Conservation (phyloP, 139 green algal genomes). For the Monoraphidium neglectum region DNA sequence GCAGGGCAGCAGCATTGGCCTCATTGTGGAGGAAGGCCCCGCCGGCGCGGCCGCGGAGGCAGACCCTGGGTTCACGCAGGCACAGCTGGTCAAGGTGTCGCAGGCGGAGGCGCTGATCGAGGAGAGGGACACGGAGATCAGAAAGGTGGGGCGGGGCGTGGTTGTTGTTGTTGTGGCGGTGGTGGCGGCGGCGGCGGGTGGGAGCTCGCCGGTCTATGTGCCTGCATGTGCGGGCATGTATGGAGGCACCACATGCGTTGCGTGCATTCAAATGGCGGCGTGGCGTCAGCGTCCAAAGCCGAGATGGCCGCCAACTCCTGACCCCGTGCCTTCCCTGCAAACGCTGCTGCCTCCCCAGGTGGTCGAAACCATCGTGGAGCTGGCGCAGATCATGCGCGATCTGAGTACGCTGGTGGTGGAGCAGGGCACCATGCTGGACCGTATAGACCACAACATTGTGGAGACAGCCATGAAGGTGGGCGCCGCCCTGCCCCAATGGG, state of each 20-base stretch:
- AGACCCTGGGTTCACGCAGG: conserved; percentile 84
- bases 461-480: conserved; percentile 39
- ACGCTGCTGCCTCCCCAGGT: conserved; percentile 10
- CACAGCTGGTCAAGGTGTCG: conserved; percentile 54
- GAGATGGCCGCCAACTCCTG: too few species aligned
- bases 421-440: conserved; percentile 96
- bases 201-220: too few species aligned
- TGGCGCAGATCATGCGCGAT: conserved; percentile 96
- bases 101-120: conserved; percentile 52
- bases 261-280: too few species aligned
- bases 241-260: too few species aligned
- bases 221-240: too few species aligned
- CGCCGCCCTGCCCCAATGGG: too few species aligned
- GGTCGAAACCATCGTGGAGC: conserved; percentile 65
- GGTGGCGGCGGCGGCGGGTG: too few species aligned
- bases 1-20: conserved; percentile 40
- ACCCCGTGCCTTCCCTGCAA: too few species aligned
- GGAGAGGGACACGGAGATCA: conserved; percentile 89
- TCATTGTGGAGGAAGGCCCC: conserved; percentile 36
- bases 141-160: conserved; percentile 42
- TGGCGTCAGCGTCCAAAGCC: too few species aligned
- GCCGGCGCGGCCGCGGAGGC: conserved; percentile 22
- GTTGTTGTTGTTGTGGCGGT: too few species aligned
- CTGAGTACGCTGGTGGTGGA: conserved; percentile 95
- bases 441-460: conserved; percentile 62